Conservation (phyloP, 192 early-diverging fungal genomes). For the Rhizophlyctis rosea region DNA sequence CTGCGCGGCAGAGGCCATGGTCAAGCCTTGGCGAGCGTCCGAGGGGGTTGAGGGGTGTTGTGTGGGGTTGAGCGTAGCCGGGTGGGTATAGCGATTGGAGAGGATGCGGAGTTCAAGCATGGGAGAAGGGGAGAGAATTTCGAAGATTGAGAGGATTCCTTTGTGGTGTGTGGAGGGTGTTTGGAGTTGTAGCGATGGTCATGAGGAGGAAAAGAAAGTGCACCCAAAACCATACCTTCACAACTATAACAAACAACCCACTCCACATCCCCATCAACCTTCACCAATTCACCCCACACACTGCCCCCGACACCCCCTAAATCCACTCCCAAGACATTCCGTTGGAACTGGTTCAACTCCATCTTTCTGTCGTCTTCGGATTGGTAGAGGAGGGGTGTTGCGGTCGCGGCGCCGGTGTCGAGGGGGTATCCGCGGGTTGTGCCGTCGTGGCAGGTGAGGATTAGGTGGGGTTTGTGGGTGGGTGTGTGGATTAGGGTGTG, state of each 20-base stretch:
- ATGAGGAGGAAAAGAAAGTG: too few relatives aligned
- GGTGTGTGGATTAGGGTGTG: constrained; percentile 11
- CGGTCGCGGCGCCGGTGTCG: constrained; percentile 20
- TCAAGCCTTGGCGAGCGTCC: not conserved
- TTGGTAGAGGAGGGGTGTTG: constrained; percentile 17
- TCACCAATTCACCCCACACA: constrained; percentile 21
- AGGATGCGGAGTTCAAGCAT: constrained; percentile 26
- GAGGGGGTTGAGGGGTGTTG: not conserved
- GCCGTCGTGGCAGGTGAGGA: constrained; percentile 26
- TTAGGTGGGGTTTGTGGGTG: constrained; percentile 16
- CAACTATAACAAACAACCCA: constrained; percentile 16
- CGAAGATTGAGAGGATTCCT: constrained; percentile 27
- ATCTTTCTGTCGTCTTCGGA: constrained; percentile 13
- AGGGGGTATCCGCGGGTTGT: constrained; percentile 23
- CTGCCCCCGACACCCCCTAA: not conserved
- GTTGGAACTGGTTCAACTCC: constrained; percentile 1
- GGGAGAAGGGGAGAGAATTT: constrained; percentile 2
- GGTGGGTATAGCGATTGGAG: constrained; percentile 15
- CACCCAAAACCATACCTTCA: constrained; percentile 21
- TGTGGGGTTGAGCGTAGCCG: not conserved
- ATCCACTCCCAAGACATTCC: constrained; percentile 11
- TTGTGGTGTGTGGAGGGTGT: not conserved
- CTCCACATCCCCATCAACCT: not conserved
- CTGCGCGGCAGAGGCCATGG: not conserved
- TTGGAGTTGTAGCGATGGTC: too few relatives aligned